Evolutionary conservation across 768 basidiomycete species (phyloP).

Genomic region (Tricholoma sp.): DNA sequence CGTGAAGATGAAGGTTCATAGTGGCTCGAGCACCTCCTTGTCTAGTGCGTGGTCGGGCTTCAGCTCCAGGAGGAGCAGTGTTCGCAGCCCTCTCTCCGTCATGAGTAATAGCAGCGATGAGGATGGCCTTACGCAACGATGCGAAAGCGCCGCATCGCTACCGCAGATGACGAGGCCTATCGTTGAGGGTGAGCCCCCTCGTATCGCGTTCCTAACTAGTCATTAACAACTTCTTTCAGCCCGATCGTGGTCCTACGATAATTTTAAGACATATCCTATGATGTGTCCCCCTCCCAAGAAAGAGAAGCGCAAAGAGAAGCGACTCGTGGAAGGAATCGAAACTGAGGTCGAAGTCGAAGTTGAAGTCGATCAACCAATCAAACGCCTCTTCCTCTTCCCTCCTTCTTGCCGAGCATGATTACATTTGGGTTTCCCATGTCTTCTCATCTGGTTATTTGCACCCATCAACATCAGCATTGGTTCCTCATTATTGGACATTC

Average conservation of each 20-base stretch:
- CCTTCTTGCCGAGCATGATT: constrained; percentile 18
- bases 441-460: constrained; percentile 1
- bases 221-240: constrained; percentile 29
- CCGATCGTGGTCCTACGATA: constrained; percentile 76
- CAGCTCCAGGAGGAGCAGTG: constrained; percentile 16
- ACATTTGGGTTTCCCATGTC: not conserved
- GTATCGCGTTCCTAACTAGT: not conserved
- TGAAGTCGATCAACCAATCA: constrained; percentile 48
- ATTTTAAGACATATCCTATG: constrained; percentile 61
- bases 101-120: constrained; percentile 24
- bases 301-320: constrained; percentile 51
- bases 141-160: constrained; percentile 17
- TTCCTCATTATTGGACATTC: not conserved
- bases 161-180: constrained; percentile 32
- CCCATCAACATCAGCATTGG: not conserved
- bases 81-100: constrained; percentile 30
- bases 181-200: constrained; percentile 45
- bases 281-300: constrained; percentile 53
- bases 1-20: constrained; percentile 34
- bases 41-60: constrained; percentile 28
- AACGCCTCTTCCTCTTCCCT: constrained; percentile 69
- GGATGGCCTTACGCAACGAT: constrained; percentile 22
- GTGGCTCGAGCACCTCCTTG: constrained; percentile 33
- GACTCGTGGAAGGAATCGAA: constrained; percentile 45
- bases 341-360: constrained; percentile 47